Conservation (phyloP, 129 eudicot genomes). For the Oenanthe sinensis region DNA sequence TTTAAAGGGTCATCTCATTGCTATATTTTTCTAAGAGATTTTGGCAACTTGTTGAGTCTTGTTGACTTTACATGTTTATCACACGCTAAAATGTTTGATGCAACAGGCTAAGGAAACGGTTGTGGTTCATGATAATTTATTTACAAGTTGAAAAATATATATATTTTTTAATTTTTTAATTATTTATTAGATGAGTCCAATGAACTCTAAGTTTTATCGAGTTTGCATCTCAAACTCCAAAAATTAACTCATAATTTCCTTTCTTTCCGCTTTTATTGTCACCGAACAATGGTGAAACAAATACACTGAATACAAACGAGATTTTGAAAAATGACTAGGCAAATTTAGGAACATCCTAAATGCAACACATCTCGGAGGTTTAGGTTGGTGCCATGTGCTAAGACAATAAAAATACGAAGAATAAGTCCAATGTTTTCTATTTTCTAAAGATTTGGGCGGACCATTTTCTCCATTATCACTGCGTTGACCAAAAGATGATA, state of each 20-base stretch:
- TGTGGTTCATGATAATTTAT: no score
- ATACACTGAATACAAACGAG: no score
- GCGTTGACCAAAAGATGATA: not conserved
- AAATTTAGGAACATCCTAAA: no score
- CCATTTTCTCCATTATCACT: not conserved
- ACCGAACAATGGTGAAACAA: not conserved
- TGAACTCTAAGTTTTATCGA: no score
- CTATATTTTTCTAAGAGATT: not conserved
- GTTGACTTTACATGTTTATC: not conserved
- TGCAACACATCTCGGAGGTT: not conserved
- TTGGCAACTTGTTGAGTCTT: not conserved
- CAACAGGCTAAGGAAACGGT: no score
- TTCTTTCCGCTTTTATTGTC: not conserved
- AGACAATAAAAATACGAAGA: not conserved
- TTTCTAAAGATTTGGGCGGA: not conserved
- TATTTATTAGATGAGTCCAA: no score
- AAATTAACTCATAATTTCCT: not conserved
- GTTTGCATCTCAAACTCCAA: no score
- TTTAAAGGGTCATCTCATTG: not conserved
- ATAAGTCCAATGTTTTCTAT: not conserved
- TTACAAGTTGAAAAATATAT: no score
- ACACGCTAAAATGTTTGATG: no score
- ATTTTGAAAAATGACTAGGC: no score
- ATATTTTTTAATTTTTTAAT: no score
- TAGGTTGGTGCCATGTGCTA: not conserved